These are phyloP conservation scores for Cyamopsis tetragonoloba DNA, from an alignment of 306 rosid genomes.

Conservation along the genomic window DNA sequence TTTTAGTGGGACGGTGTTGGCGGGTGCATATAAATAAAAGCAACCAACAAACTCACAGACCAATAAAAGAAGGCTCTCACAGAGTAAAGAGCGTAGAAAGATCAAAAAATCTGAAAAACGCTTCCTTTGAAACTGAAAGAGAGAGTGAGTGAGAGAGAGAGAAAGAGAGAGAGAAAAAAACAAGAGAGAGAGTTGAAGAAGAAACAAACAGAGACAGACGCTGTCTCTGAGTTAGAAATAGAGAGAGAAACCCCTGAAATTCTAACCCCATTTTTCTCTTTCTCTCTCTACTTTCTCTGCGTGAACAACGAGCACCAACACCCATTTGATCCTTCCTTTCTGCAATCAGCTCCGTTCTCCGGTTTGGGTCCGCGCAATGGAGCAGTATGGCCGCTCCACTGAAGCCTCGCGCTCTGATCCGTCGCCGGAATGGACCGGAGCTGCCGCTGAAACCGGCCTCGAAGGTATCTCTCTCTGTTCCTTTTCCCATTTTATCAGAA, in stretches of 20 bases:
- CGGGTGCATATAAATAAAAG: conserved; percentile 42
- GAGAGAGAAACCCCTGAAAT: conserved; percentile 33
- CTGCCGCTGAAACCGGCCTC: conserved; percentile 47
- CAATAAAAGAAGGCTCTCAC: conserved; percentile 31
- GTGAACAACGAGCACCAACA: conserved; percentile 26
- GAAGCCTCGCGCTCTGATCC: conserved; percentile 86
- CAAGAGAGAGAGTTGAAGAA: conserved; percentile 22
- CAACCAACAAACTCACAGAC: conserved; percentile 39
- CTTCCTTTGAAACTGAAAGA: conserved; percentile 46
- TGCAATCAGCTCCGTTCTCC: conserved; percentile 26
- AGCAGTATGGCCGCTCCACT: conserved; percentile 64
- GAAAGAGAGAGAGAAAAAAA: neutral
- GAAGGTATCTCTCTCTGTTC: conserved; percentile 58
- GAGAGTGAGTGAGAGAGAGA: conserved; percentile 27
- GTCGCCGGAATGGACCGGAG: conserved; percentile 66
- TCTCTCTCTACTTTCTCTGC: conserved; percentile 28
- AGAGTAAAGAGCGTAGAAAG: conserved; percentile 25
- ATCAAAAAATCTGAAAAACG: conserved; percentile 37
- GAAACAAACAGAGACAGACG: conserved; percentile 19
- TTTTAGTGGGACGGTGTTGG: conserved; percentile 39
- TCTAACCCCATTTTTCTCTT: conserved; percentile 25
- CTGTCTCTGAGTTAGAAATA: conserved; percentile 20
- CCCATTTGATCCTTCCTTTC: conserved; percentile 64
- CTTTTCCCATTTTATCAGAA: conserved; percentile 38
- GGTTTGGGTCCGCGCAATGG: conserved; percentile 63